phyloP scores from a whole-genome alignment of 257 asterid genomes.

The Gardenia jasminoides region DNA sequence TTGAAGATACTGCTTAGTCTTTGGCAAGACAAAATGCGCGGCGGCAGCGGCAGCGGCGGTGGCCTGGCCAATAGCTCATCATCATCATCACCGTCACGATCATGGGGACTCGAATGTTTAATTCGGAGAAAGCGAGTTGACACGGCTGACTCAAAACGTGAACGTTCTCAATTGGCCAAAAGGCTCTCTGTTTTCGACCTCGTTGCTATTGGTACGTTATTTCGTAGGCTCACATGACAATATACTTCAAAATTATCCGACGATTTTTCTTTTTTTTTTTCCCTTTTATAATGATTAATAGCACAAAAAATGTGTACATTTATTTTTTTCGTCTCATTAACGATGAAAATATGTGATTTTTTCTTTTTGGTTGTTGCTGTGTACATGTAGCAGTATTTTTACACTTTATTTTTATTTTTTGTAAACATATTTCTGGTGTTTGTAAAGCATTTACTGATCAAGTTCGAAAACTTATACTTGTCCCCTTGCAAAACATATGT shows the following conservation, averaged over 20 bases:
- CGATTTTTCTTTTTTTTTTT: not conserved
- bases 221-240: not conserved
- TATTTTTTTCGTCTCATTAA: too few relatives aligned
- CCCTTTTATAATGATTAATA: too few relatives aligned
- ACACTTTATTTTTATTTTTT: too few relatives aligned
- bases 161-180: constrained; percentile 64
- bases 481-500: too few relatives aligned
- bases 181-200: constrained; percentile 79
- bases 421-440: not conserved
- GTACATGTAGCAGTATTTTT: too few relatives aligned
- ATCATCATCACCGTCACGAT: not conserved
- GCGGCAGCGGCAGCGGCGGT: constrained; percentile 6
- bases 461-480: not conserved
- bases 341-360: too few relatives aligned
- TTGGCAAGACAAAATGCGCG: not conserved
- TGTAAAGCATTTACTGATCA: not conserved
- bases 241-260: not conserved
- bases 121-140: constrained; percentile 84
- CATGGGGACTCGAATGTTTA: constrained; percentile 49
- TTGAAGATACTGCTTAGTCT: too few relatives aligned
- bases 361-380: too few relatives aligned
- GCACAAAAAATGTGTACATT: too few relatives aligned
- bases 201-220: constrained; percentile 57
- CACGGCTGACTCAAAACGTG: constrained; percentile 36
- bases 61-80: not conserved